Conservation (phyloP, 2,329 filamentous ascomycete genomes). For the Sporothrix protearum region DNA sequence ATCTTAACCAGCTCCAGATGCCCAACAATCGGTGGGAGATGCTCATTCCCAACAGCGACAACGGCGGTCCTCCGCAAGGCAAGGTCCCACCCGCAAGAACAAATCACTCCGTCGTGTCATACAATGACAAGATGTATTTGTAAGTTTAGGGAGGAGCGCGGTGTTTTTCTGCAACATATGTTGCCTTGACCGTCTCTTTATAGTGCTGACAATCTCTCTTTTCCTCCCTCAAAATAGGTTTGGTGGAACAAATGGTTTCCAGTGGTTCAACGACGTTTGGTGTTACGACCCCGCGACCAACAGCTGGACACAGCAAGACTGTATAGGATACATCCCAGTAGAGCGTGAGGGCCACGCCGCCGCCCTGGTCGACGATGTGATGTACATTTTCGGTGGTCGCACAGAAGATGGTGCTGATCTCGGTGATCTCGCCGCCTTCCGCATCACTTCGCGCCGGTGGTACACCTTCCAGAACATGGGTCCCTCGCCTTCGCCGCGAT, state of each 20-base stretch:
- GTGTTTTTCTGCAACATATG: neutral
- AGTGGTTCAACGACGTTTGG: slow-evolving; percentile 99
- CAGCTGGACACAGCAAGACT: slow-evolving; percentile 83
- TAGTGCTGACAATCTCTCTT: neutral
- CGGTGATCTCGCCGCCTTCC: slow-evolving; percentile 81
- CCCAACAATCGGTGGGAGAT: slow-evolving; percentile 92
- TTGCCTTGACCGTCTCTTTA: neutral
- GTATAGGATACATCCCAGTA: slow-evolving; percentile 94
- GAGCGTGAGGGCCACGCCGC: slow-evolving; percentile 93
- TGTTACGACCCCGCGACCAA: slow-evolving; percentile 83
- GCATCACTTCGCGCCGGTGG: slow-evolving; percentile 78
- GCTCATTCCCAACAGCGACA: slow-evolving; percentile 71
- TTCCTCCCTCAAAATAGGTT: slow-evolving; percentile 57
- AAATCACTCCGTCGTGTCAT: slow-evolving; percentile 89
- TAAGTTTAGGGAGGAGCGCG: slow-evolving; percentile 48
- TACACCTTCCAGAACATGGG: slow-evolving; percentile 99
- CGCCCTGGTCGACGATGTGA: slow-evolving; percentile 90
- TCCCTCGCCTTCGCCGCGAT: slow-evolving; percentile 85
- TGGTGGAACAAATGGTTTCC: slow-evolving; percentile 89
- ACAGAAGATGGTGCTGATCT: slow-evolving; percentile 91
- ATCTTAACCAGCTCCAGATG: slow-evolving; percentile 89
- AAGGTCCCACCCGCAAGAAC: slow-evolving; percentile 83
- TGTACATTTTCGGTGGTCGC: slow-evolving; percentile 97
- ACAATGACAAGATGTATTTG: slow-evolving; percentile 90
- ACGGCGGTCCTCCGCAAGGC: slow-evolving; percentile 55